A percentile compares a stretch with the other conserved stretches of the same genome.
phyloP scores from a whole-genome alignment of 2,329 filamentous ascomycete genomes.

The Colletotrichum simmondsii region DNA sequence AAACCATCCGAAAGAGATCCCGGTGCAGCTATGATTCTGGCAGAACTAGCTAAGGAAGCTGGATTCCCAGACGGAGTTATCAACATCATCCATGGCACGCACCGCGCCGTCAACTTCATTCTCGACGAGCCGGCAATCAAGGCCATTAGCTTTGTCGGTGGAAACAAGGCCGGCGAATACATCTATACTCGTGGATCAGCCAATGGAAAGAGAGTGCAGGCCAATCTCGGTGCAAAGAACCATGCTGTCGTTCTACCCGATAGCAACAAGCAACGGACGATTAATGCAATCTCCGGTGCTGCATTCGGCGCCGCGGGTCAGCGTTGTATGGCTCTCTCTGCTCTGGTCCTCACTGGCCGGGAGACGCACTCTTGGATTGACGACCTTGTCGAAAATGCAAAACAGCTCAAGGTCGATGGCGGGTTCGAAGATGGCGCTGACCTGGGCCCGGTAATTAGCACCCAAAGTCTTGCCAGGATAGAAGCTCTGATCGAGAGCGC shows the following conservation, averaged over 20 bases:
- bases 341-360: background rate
- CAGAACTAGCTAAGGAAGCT: slow-evolving; percentile 66
- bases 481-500: background rate
- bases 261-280: slow-evolving; percentile 75
- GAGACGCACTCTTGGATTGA: background rate
- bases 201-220: slow-evolving; percentile 76
- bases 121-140: slow-evolving; percentile 76
- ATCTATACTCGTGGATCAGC: slow-evolving; percentile 75
- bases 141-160: slow-evolving; percentile 75
- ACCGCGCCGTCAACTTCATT: slow-evolving; percentile 75
- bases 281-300: slow-evolving; percentile 74
- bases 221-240: slow-evolving; percentile 76
- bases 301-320: slow-evolving; percentile 77
- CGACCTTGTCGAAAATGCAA: background rate
- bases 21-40: slow-evolving; percentile 70
- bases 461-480: background rate
- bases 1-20: slow-evolving; percentile 63
- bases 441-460: slow-evolving; percentile 52
- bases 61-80: slow-evolving; percentile 74
- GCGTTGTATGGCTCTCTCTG: slow-evolving; percentile 74
- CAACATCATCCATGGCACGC: slow-evolving; percentile 74
- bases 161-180: slow-evolving; percentile 76
- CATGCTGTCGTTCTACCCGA: slow-evolving; percentile 75
- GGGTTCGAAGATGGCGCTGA: slow-evolving; percentile 51
- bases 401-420: background rate